These are phyloP conservation scores for Fonsecaea multimorphosa DNA, from an alignment of 2,329 filamentous ascomycete species.

Conservation along the genomic window DNA sequence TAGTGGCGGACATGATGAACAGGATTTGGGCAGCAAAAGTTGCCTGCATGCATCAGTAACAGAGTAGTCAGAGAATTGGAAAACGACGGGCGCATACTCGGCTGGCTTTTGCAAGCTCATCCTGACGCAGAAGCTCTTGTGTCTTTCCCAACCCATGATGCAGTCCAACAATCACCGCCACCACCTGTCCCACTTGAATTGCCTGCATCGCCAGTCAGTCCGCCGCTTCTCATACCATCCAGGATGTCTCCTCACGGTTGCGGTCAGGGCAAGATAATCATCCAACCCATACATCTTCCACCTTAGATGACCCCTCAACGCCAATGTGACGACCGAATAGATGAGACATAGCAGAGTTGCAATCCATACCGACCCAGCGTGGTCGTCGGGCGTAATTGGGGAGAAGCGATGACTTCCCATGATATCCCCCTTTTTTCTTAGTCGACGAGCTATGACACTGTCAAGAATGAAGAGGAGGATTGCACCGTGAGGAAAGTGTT, in stretches of 20 bases:
- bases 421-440: conserved; percentile 16
- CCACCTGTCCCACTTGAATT: conserved; percentile 39
- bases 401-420: conserved; percentile 29
- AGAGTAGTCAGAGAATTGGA: not conserved
- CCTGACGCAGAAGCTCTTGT: conserved; percentile 27
- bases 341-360: conserved; percentile 34
- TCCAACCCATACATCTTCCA: conserved; percentile 34
- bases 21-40: conserved; percentile 36
- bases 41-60: conserved; percentile 14
- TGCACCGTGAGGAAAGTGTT: not conserved
- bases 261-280: conserved; percentile 31
- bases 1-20: conserved; percentile 41
- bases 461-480: not conserved
- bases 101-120: conserved; percentile 25
- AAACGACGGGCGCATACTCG: conserved; percentile 21
- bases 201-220: conserved; percentile 25
- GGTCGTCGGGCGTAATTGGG: conserved; percentile 34
- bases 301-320: conserved; percentile 31
- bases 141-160: conserved; percentile 40
- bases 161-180: conserved; percentile 37
- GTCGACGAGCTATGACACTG: not conserved
- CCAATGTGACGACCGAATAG: conserved; percentile 34
- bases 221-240: not conserved
- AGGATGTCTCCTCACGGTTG: conserved; percentile 24
- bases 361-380: conserved; percentile 37